Percentiles rank a stretch among this genome's conserved stretches.
These are phyloP conservation scores for Kazachstania taianensis DNA, from an alignment of 805 yeast genomes.

Conservation along the genomic window DNA sequence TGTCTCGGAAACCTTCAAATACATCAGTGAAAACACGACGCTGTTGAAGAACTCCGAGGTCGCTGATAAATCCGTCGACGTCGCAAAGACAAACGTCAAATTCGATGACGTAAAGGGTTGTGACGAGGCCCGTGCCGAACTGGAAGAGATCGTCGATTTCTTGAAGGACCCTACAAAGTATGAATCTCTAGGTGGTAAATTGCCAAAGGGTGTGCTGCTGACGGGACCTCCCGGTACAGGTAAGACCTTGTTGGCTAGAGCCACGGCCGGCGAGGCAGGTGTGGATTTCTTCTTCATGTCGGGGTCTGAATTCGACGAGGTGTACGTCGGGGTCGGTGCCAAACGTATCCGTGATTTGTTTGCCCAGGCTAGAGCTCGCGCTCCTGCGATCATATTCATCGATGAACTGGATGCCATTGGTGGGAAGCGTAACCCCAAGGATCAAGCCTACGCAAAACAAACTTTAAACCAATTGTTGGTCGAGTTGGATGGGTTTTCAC, in stretches of 20 bases:
- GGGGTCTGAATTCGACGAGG: constrained; percentile 95
- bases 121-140: constrained; percentile 95
- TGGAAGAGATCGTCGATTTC: constrained; percentile 96
- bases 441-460: constrained; percentile 96
- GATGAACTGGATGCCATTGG: constrained; percentile 99
- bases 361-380: constrained; percentile 83
- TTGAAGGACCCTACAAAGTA: constrained; percentile 92
- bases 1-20: constrained; percentile 65
- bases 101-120: constrained; percentile 94
- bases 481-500: constrained; percentile 92
- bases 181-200: constrained; percentile 93
- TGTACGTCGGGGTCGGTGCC: constrained; percentile 98
- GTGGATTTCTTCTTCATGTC: constrained; percentile 98
- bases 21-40: constrained; percentile 67
- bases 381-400: constrained; percentile 94
- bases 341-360: constrained; percentile 93
- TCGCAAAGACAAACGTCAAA: constrained; percentile 72
- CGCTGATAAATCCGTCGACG: constrained; percentile 72
- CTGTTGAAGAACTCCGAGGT: constrained; percentile 57
- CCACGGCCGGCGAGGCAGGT: constrained; percentile 98
- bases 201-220: constrained; percentile 91
- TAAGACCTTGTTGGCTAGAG: constrained; percentile 90
- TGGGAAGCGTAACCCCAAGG: constrained; percentile 93
- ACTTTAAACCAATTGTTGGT: constrained; percentile 92
- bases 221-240: constrained; percentile 99